Base-by-base conservation (phyloP, 495 filamentous ascomycete genomes). In the Aspergillus leporis region DNA sequence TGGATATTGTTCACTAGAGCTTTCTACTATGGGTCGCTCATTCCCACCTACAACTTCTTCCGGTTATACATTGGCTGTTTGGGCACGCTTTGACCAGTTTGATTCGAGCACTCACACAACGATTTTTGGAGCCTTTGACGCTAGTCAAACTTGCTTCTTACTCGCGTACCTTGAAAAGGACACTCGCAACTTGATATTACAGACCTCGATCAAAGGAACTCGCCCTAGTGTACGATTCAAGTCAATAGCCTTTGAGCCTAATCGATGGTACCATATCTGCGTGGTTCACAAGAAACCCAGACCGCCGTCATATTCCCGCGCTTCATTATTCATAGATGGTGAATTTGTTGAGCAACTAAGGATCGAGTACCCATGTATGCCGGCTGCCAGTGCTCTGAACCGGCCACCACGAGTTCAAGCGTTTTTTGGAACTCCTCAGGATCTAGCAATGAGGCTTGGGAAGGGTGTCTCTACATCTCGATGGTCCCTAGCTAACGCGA, bases 201-300 rank as follows among this genome's bases (percentile, higher is more conserved):
- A 98, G 70, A 98, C 94, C 34, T 97, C 95, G 13, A 89, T 98
- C 52, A 91, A 84, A 38, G 93, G 91, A 1, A 77, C 87, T 21
- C 83, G 88, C 32, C 92, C 94, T 6, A 98, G 93, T 74, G 90
- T 98, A 25, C 85, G 94, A 51, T 98, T 98, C 78, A 94, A 92
- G 71, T 89, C 89, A 0, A 81, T 85, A 5, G 74, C 78, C 2
- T 97, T 98, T 66, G 74, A 88, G 60, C 79, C 87, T 51, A 76
- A 84, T 31, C 78, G 74, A 60, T 98, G 94, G 95, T 98, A 98
- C 70, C 93, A 98, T 71, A 83, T 98, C 67, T 88, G 86, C 51
- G 72, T 98, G 38, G 87, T 91, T 38, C 94, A 98, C 70, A 84
- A 87, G 52, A 85, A 87, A 49, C 85, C 88, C 5, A 89, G 84